phyloP scores from a whole-genome alignment of 148 eudicot genomes.

The Linanthus parryae region DNA sequence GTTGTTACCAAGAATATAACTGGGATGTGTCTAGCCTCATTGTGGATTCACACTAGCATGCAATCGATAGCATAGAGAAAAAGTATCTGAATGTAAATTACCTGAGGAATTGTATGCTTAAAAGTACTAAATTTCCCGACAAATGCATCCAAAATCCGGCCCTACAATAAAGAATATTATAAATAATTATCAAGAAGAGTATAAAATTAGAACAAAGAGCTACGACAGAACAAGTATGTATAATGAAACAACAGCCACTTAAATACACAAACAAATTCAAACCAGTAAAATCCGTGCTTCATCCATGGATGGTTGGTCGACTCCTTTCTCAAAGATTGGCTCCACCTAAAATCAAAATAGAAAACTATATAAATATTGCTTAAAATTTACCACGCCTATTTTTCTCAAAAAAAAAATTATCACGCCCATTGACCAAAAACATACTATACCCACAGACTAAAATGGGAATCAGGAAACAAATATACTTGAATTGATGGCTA shows the following conservation, averaged over 20 bases:
- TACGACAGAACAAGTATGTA: too few species aligned
- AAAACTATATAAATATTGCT: neutral
- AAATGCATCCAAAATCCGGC: constrained; percentile 95
- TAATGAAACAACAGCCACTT: neutral
- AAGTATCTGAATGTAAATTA: constrained; percentile 13
- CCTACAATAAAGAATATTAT: constrained; percentile 29
- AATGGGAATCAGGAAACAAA: too few species aligned
- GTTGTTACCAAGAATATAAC: too few species aligned
- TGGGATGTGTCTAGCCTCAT: too few species aligned
- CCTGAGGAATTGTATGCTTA: constrained; percentile 93
- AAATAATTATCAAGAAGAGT: constrained; percentile 7
- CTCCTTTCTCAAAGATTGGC: constrained; percentile 94
- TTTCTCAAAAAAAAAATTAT: neutral
- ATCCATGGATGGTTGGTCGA: constrained; percentile 87
- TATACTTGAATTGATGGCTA: too few species aligned
- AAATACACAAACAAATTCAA: constrained; percentile 15
- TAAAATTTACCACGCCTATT: neutral
- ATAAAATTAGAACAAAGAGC: too few species aligned
- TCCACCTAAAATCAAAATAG: constrained; percentile 57
- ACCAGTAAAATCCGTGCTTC: constrained; percentile 89
- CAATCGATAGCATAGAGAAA: too few species aligned
- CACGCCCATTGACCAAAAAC: too few species aligned
- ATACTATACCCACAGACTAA: too few species aligned
- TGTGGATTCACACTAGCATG: too few species aligned
- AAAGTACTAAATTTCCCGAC: constrained; percentile 94